phyloP scores from a whole-genome alignment of 108 stramenopile species.

The Stephanodiscus minutulus region DNA sequence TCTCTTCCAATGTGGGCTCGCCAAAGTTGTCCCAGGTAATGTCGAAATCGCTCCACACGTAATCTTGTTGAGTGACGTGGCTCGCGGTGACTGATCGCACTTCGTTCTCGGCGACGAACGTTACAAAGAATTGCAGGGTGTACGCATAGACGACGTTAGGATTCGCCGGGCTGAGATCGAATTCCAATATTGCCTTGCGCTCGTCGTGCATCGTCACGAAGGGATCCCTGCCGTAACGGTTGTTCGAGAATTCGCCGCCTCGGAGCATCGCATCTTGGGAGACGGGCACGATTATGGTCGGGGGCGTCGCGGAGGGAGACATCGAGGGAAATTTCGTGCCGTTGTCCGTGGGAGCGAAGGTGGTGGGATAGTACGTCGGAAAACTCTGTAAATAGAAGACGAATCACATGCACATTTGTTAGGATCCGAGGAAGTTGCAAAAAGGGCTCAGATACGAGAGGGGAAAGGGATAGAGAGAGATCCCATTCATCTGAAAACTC shows the following conservation, averaged over 20 bases:
- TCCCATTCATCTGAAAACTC: background rate
- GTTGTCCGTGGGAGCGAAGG: background rate
- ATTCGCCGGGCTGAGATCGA: background rate
- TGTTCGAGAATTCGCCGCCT: background rate
- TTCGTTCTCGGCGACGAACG: slow-evolving; percentile 4
- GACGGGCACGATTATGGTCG: background rate
- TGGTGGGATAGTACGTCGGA: background rate
- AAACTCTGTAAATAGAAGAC: background rate
- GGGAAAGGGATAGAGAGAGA: background rate
- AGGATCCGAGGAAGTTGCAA: background rate
- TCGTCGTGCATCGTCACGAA: background rate
- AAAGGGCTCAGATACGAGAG: background rate
- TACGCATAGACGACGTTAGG: slow-evolving; percentile 7
- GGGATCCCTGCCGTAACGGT: background rate
- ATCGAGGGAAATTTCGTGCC: slow-evolving; percentile 2
- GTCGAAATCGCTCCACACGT: background rate
- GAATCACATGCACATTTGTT: background rate
- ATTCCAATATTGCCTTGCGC: slow-evolving; percentile 14
- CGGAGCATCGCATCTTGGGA: slow-evolving; percentile 5
- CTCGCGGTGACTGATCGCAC: slow-evolving; percentile 1
- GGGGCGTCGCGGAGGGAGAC: slow-evolving; percentile 1
- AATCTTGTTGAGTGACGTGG: background rate
- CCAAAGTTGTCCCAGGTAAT: slow-evolving; percentile 4
- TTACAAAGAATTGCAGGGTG: slow-evolving; percentile 8
- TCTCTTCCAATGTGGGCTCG: background rate